A percentile compares a stretch with the other conserved stretches of the same genome.
These are phyloP conservation scores for Rhodotorula sp. DNA, from an alignment of 1,284 basidiomycete genomes.

Conservation along the genomic window DNA sequence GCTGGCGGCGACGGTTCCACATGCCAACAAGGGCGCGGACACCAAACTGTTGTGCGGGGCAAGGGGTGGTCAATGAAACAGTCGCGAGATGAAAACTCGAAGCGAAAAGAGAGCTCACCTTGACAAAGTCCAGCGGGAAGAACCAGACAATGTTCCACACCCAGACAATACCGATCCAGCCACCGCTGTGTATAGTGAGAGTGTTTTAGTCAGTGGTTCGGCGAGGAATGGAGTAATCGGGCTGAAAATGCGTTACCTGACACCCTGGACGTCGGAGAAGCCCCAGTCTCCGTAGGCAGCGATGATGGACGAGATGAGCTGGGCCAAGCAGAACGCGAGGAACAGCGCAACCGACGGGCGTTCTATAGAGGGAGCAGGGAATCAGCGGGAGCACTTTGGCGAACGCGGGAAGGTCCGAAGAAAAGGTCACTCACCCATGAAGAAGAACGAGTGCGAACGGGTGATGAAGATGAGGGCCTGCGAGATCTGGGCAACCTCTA, in stretches of 20 bases:
- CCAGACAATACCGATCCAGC: conserved; percentile 95
- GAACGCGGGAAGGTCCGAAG: too few relatives aligned
- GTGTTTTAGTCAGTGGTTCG: background rate
- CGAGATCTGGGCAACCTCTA: conserved; percentile 92
- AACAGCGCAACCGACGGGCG: conserved; percentile 86
- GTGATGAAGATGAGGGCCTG: conserved; percentile 65
- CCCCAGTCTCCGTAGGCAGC: conserved; percentile 73
- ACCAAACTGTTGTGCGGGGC: conserved; percentile 60
- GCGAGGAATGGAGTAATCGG: too few relatives aligned
- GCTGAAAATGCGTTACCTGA: background rate
- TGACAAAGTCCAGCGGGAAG: conserved; percentile 32
- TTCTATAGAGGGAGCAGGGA: conserved; percentile 61
- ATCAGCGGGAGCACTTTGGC: background rate
- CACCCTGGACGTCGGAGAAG: conserved; percentile 50
- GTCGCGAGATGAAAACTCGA: conserved; percentile 51
- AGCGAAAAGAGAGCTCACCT: background rate
- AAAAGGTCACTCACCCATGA: conserved; percentile 50
- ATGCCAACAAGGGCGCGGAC: conserved; percentile 88
- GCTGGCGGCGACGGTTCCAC: conserved; percentile 64
- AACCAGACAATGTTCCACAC: conserved; percentile 43
- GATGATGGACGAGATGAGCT: conserved; percentile 91
- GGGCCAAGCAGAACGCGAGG: conserved; percentile 85
- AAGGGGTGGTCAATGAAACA: conserved; percentile 53
- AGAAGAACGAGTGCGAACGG: conserved; percentile 89
- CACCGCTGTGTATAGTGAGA: conserved; percentile 54